phyloP scores from a whole-genome alignment of 2,329 filamentous ascomycete genomes.

The Teratosphaeria pseudoeucalypti region DNA sequence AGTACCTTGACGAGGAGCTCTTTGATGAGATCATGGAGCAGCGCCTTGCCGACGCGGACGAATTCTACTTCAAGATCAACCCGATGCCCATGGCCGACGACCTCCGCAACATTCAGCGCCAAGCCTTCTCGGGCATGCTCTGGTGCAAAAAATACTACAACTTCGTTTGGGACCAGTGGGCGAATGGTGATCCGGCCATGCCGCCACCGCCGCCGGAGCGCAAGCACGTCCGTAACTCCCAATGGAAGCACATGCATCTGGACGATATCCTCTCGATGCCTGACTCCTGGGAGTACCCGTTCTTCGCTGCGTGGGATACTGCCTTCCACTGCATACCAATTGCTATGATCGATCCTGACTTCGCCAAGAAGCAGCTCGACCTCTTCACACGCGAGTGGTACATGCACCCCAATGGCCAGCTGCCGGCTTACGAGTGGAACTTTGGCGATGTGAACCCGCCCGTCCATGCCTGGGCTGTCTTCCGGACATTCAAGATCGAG shows the following conservation, averaged over 20 bases:
- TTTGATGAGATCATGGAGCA: constrained; percentile 87
- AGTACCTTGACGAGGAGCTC: constrained; percentile 80
- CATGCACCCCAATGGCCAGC: constrained; percentile 92
- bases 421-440: constrained; percentile 94
- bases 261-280: constrained; percentile 97
- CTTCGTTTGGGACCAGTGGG: constrained; percentile 97
- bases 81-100: constrained; percentile 90
- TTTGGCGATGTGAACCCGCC: constrained; percentile 95
- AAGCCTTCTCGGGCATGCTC: constrained; percentile 93
- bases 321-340: constrained; percentile 94
- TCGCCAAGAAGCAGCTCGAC: constrained; percentile 96
- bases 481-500: constrained; percentile 96
- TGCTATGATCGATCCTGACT: constrained; percentile 95
- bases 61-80: constrained; percentile 90
- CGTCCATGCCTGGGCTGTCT: constrained; percentile 91
- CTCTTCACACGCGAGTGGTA: constrained; percentile 97
- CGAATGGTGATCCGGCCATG: constrained; percentile 81
- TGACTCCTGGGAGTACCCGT: constrained; percentile 97
- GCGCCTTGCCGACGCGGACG: constrained; percentile 80
- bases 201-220: constrained; percentile 73
- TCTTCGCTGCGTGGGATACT: constrained; percentile 95
- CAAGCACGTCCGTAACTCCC: constrained; percentile 70
- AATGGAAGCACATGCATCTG: constrained; percentile 92
- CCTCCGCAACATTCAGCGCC: constrained; percentile 85
- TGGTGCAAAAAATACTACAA: constrained; percentile 97